Percentiles rank a stretch among this genome's conserved stretches.
Evolutionary conservation across 352 stramenopile species (phyloP).

Genomic region (Globisporangium barbulae): DNA sequence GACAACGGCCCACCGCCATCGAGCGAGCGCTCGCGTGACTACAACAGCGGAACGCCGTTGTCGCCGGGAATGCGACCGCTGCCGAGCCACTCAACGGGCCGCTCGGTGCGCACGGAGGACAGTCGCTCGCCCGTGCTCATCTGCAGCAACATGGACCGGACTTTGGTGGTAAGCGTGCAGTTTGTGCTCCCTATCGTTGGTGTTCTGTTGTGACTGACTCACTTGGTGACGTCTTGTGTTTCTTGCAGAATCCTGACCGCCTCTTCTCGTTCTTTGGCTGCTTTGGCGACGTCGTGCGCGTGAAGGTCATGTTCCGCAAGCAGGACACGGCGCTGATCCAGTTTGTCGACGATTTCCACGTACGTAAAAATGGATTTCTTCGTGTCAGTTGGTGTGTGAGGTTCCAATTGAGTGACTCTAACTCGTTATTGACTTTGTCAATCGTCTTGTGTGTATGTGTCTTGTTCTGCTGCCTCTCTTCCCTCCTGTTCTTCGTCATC

Average conservation of each 20-base stretch:
- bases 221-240: neutral
- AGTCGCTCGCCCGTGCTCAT: slow-evolving; percentile 69
- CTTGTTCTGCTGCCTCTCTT: neutral
- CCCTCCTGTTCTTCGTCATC: neutral
- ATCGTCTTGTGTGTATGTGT: neutral
- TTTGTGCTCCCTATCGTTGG: neutral
- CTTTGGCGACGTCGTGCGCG: slow-evolving; percentile 77
- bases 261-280: slow-evolving; percentile 84
- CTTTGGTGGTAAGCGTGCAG: slow-evolving; percentile 41
- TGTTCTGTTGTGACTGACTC: neutral
- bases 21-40: slow-evolving; percentile 20
- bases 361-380: slow-evolving; percentile 26
- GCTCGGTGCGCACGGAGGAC: slow-evolving; percentile 52
- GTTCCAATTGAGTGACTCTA: neutral
- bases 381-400: neutral
- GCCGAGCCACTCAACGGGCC: slow-evolving; percentile 59
- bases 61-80: slow-evolving; percentile 21
- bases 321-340: slow-evolving; percentile 80
- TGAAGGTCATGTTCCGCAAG: slow-evolving; percentile 88
- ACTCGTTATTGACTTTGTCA: neutral
- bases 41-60: slow-evolving; percentile 1
- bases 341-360: slow-evolving; percentile 71
- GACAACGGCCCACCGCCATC: neutral
- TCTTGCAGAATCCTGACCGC: slow-evolving; percentile 47
- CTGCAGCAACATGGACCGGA: slow-evolving; percentile 78